Evolutionary conservation across 768 basidiomycete genomes (phyloP).

Genomic region (Amanita exitialis): DNA sequence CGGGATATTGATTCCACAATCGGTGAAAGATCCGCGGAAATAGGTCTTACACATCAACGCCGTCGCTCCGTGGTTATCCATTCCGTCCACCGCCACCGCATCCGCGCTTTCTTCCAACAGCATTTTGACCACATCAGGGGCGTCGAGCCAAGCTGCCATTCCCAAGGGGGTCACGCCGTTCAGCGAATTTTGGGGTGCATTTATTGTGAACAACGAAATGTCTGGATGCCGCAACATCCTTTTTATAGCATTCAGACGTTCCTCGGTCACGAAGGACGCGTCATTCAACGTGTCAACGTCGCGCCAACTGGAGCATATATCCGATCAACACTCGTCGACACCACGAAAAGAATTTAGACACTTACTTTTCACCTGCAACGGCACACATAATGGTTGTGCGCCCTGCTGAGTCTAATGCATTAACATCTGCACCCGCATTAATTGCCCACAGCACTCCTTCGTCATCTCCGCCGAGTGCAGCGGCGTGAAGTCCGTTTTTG

Average conservation of each 20-base stretch:
- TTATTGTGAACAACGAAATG: slow-evolving; percentile 59
- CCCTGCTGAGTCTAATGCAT: slow-evolving; percentile 50
- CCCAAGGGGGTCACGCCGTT: slow-evolving; percentile 70
- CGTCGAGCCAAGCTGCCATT: slow-evolving; percentile 71
- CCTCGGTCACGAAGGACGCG: slow-evolving; percentile 54
- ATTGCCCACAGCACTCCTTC: slow-evolving; percentile 44
- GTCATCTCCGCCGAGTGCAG: slow-evolving; percentile 48
- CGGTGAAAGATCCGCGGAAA: slow-evolving; percentile 8
- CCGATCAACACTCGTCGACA: slow-evolving; percentile 1
- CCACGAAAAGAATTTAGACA: slow-evolving; percentile 8
- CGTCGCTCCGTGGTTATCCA: slow-evolving; percentile 68
- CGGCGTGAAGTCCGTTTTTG: slow-evolving; percentile 37
- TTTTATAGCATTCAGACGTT: slow-evolving; percentile 48
- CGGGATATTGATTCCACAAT: slow-evolving; percentile 9
- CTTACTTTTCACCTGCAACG: slow-evolving; percentile 64
- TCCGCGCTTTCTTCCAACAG: slow-evolving; percentile 57
- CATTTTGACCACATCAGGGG: slow-evolving; percentile 45
- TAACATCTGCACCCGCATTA: slow-evolving; percentile 55
- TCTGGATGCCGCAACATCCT: slow-evolving; percentile 44
- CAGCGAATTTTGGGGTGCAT: slow-evolving; percentile 61
- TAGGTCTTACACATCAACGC: slow-evolving; percentile 70
- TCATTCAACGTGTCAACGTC: slow-evolving; percentile 51
- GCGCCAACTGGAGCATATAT: slow-evolving; percentile 43
- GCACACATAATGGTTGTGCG: slow-evolving; percentile 59
- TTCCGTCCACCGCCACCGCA: slow-evolving; percentile 60